Base-by-base conservation (phyloP, 148 eudicot genomes). In the Persicaria tinctoria region DNA sequence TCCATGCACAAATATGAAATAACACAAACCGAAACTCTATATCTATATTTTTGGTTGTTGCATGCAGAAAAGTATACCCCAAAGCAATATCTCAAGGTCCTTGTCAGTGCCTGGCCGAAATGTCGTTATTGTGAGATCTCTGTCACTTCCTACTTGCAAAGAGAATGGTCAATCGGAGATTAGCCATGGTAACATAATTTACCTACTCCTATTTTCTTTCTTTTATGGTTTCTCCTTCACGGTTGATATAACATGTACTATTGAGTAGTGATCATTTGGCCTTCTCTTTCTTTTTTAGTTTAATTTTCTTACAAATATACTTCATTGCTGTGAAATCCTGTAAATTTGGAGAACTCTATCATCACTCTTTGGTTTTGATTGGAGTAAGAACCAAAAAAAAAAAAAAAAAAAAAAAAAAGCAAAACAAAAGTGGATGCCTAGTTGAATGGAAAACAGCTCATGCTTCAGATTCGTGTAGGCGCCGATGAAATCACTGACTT, bases 71-170 rank as follows among this genome's bases (percentile, higher is more conserved):
- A 80, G 80, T 10, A 77, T 80, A 49, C 76, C 70, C 46, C 80
- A 77, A 70, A 82, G 83, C 72, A 77, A 77, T 46, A 84, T 88
- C 54, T 78, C 87, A 44, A 88, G 98, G 86, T 91, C 98, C 13
- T 81, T 86, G 71, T 93, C 97, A 66, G 89, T 89, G 70, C 98
- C 98, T 48, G 91, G 80, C 59, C 83, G 82, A 80, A 91, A 81
- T 82, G 23, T 78, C 56, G 90, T 93, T 32, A 87, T 93, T 74
- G 92, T 93, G 66, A 85, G 98, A 82, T 89, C 94, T 27, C 54
- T 80, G 27, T 89, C 97, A 62, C 82, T 85, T 79, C 83, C 87
- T 48, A 59, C 79, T 44, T 75, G 79, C 44, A 88, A 76, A 73
- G 88, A 85, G 78, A 74, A 69, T 73, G 77, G 71, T 81, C 80